Evolutionary conservation across 768 basidiomycete species (phyloP), one percentile per base, ranked within the genome.

Genomic region (Russula ochroleuca): DNA sequence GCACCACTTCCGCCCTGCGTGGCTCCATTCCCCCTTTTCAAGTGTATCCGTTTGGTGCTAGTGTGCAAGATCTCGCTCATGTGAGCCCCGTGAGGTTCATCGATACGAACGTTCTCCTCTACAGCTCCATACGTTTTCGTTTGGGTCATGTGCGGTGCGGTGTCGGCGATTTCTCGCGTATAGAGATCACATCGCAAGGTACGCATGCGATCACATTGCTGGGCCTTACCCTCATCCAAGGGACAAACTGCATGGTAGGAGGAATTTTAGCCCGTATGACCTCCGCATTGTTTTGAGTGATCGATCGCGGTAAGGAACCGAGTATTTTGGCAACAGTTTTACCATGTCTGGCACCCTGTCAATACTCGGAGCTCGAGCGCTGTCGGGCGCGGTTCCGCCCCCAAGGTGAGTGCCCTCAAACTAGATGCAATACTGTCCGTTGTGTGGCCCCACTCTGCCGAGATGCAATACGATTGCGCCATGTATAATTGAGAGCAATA

Each of bases 271-370:
- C n/a, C 33, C 21, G 35, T 38, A 53, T 53, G 52, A 53, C 35
- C 35, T 45, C 35, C 11, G 45, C 21, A 19, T 21, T 21, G 45
- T 23, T 21, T 47, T n/a, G 56, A 14, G 56, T 28, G 28, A 57
- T 57, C 56, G 28, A 57, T 57, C 56, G 43, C 17, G n/a, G 55
- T 28, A 33, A 45, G n/a, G 45, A 47, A 8, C 57, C 23, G 13
- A 15, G n/a, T 23, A 50, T 11, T 59, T 28, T 59, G 58, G 23
- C 15, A 49, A 49, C 4, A 21, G 17, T 19, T 15, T 49, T 40
- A 17, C 37, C n/a, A 50, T 37, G 21, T 59, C 38, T 28, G 21
- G 23, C 35, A 19, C 19, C 15, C 17, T 8, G 41, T 43, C 15
- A n/a, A n/a, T 19, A 41, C 17, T 41, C 40, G 43, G n/a, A 19